phyloP scores from a whole-genome alignment of 2,329 filamentous ascomycete genomes.

The Epicoccum nigrum region DNA sequence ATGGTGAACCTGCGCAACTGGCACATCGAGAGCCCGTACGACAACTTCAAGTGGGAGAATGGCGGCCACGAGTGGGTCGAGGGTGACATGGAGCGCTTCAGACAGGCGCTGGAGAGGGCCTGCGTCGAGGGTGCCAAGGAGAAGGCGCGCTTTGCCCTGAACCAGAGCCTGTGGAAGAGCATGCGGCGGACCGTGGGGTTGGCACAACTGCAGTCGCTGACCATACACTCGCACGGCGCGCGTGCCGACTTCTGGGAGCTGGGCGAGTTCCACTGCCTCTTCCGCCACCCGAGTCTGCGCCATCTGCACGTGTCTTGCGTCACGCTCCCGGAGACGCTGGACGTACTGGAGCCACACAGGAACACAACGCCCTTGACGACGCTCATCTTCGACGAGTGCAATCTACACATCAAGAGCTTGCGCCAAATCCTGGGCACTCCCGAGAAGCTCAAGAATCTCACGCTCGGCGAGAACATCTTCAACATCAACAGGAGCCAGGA shows the following conservation, averaged over 20 bases:
- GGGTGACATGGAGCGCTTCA: slow-evolving; percentile 42
- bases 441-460: slow-evolving; percentile 37
- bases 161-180: slow-evolving; percentile 18
- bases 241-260: slow-evolving; percentile 42
- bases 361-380: slow-evolving; percentile 37
- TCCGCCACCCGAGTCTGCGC: slow-evolving; percentile 43
- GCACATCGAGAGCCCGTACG: slow-evolving; percentile 45
- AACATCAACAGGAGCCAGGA: slow-evolving; percentile 25
- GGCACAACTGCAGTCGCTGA: slow-evolving; percentile 37
- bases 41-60: slow-evolving; percentile 41
- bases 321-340: slow-evolving; percentile 27
- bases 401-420: slow-evolving; percentile 33
- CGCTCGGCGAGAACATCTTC: slow-evolving; percentile 44
- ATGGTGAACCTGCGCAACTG: slow-evolving; percentile 41
- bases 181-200: slow-evolving; percentile 31
- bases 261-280: slow-evolving; percentile 40
- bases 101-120: slow-evolving; percentile 33
- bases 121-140: slow-evolving; percentile 27
- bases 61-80: slow-evolving; percentile 40
- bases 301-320: slow-evolving; percentile 43
- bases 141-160: slow-evolving; percentile 19
- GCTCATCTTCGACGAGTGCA: slow-evolving; percentile 46
- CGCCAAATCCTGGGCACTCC: slow-evolving; percentile 37
- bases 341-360: slow-evolving; percentile 26
- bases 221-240: slow-evolving; percentile 43